Evolutionary conservation across 768 basidiomycete species (phyloP).

Genomic region (Antrodiella citrinella): DNA sequence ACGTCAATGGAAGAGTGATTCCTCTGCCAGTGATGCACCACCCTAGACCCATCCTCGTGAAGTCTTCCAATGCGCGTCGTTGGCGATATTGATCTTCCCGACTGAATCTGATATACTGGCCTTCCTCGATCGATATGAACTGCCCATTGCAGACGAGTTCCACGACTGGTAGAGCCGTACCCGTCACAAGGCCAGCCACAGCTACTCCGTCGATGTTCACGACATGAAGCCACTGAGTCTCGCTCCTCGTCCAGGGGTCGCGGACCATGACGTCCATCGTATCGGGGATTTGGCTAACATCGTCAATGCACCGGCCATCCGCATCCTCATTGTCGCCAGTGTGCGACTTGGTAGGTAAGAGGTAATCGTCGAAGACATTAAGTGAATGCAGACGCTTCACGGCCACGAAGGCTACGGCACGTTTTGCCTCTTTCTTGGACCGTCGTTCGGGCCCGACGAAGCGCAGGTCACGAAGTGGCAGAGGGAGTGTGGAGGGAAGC

Average conservation of each 20-base stretch:
- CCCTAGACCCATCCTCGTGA: constrained; percentile 54
- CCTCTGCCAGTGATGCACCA: constrained; percentile 55
- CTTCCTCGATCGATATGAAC: constrained; percentile 28
- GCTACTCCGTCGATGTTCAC: constrained; percentile 42
- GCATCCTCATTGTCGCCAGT: constrained; percentile 44
- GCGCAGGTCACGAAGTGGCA: constrained; percentile 42
- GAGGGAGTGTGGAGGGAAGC: constrained; percentile 61
- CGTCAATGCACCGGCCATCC: constrained; percentile 37
- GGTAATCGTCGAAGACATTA: constrained; percentile 76
- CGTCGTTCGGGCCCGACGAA: constrained; percentile 52
- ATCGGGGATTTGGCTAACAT: constrained; percentile 38
- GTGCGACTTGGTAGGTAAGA: constrained; percentile 58
- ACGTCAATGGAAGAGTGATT: constrained; percentile 40
- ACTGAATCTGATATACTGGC: constrained; percentile 31
- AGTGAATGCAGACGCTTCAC: constrained; percentile 60
- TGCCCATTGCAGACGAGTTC: constrained; percentile 32
- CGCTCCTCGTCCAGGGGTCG: constrained; percentile 58
- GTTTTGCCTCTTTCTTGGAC: constrained; percentile 76
- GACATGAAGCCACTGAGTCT: constrained; percentile 55
- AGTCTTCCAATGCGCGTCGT: constrained; percentile 52
- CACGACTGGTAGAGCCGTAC: constrained; percentile 42
- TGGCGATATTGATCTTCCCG: constrained; percentile 38
- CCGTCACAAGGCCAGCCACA: constrained; percentile 60
- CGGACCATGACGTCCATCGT: constrained; percentile 53
- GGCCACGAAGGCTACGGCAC: constrained; percentile 74